Evolutionary conservation across 2,329 filamentous ascomycete species (phyloP), one percentile per base, ranked within the genome.

Genomic region (Aquanectria penicillioides): DNA sequence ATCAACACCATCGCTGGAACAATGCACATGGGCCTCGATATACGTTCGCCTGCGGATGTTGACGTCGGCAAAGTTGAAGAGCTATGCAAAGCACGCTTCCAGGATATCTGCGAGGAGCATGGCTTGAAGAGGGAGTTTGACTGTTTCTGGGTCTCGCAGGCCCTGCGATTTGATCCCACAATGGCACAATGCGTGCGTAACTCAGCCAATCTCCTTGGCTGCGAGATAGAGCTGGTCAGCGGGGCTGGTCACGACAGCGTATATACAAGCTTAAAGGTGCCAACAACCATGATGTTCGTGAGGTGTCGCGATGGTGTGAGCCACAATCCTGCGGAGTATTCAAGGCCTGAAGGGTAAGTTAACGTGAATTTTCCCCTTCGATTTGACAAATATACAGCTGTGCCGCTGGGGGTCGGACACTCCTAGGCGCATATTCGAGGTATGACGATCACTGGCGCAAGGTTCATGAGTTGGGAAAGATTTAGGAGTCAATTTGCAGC

Each of bases 1-100:
- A 87, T 88, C 20, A 91, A 91, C 71, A 91, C 89, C 0, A 86
- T 91, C 1, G 87, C 89, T 0, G 86, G 87, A 2, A 75, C 77
- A 20, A 88, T 90, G 8, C 80, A 78, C 34, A 90, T 90, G 73
- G 86, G 81, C 25, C 79, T 90, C 10, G 88, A 91, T 67, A 84
- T 90, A 47, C 83, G 88, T 36, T 80, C 83, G 0, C 80, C 81
- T 2, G 77, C 82, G 49, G 82, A 87, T 65, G 75, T 77, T n/a
- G 79, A 78, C 2, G 80, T 90, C 3, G 75, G 80, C 4, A 73
- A 75, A 18, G 79, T 89, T 29, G 84, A 87, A 62, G 70, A 77
- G 22, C 75, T 81, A 38, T 76, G 63, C 48, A 23, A 43, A 29
- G 48, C 34, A 6, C 55, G 51, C 26, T 89, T 63, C 78, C 77